A percentile compares a stretch with the other conserved stretches of the same genome.
These are phyloP conservation scores for Xenosphaeropsis pyriputrescens DNA, from an alignment of 2,329 filamentous ascomycete species.

Conservation along the genomic window DNA sequence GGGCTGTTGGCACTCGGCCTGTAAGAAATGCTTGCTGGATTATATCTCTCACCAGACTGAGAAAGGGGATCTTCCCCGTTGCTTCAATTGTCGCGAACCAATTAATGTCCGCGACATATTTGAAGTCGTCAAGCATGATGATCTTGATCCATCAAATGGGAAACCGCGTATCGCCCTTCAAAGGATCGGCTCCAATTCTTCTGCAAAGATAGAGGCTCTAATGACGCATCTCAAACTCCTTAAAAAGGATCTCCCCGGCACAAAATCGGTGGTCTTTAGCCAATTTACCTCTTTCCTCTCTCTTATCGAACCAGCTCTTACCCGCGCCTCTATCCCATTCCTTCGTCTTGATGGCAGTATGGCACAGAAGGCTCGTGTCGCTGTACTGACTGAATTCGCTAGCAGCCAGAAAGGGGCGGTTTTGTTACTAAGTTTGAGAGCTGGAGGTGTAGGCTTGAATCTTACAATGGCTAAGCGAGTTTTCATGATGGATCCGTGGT, in stretches of 20 bases:
- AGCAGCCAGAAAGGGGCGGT: constrained; percentile 49
- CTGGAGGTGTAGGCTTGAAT: constrained; percentile 89
- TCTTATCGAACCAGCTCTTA: constrained; percentile 72
- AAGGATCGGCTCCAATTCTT: constrained; percentile 51
- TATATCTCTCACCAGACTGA: constrained; percentile 80
- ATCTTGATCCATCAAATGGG: constrained; percentile 30
- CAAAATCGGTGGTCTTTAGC: constrained; percentile 88
- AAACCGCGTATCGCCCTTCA: constrained; percentile 43
- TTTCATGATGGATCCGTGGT: constrained; percentile 99
- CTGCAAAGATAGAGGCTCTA: constrained; percentile 76
- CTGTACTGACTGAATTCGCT: constrained; percentile 62
- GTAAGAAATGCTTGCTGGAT: constrained; percentile 80
- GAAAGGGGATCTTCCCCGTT: constrained; percentile 61
- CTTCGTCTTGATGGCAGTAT: constrained; percentile 89
- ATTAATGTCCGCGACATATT: constrained; percentile 80
- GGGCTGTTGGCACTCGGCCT: constrained; percentile 94
- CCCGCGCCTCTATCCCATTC: constrained; percentile 55
- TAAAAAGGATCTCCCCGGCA: constrained; percentile 46
- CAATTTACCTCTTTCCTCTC: constrained; percentile 96
- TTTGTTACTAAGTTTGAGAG: constrained; percentile 70
- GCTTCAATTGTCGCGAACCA: constrained; percentile 78
- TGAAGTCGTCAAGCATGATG: constrained; percentile 73
- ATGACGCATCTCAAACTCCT: constrained; percentile 60
- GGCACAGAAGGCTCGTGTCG: constrained; percentile 69
- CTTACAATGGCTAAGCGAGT: constrained; percentile 79